A percentile compares a stretch with the other conserved stretches of the same genome.
Evolutionary conservation across 2,329 filamentous ascomycete genomes (phyloP).

Genomic region (Fusarium globosum): DNA sequence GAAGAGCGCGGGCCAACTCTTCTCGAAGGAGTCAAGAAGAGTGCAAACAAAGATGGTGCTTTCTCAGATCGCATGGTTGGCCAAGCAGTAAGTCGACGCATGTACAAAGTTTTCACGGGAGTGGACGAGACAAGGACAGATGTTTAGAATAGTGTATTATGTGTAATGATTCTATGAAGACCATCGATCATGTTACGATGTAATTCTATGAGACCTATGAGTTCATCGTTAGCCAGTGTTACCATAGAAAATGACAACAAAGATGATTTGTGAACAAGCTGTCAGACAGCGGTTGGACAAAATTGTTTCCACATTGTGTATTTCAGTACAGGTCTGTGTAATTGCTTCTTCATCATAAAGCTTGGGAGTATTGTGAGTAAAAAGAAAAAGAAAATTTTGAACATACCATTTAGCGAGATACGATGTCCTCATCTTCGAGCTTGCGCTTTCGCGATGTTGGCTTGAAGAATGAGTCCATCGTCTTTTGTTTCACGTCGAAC

Average conservation of each 20-base stretch:
- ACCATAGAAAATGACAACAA: slow-evolving; percentile 41
- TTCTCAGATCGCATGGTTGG: slow-evolving; percentile 67
- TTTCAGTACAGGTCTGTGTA: slow-evolving; percentile 90
- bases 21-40: slow-evolving; percentile 71
- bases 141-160: slow-evolving; percentile 47
- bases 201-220: slow-evolving; percentile 14
- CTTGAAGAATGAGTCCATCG: slow-evolving; percentile 82
- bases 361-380: slow-evolving; percentile 27
- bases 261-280: slow-evolving; percentile 40
- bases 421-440: slow-evolving; percentile 38
- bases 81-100: slow-evolving; percentile 66
- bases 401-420: slow-evolving; percentile 54
- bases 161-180: slow-evolving; percentile 10
- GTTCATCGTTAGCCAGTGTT: slow-evolving; percentile 39
- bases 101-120: slow-evolving; percentile 70
- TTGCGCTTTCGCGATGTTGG: slow-evolving; percentile 43
- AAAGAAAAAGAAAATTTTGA: slow-evolving; percentile 18
- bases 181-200: slow-evolving; percentile 4
- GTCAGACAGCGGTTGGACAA: slow-evolving; percentile 89
- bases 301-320: slow-evolving; percentile 72
- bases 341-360: slow-evolving; percentile 74
- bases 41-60: slow-evolving; percentile 67
- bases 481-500: slow-evolving; percentile 80
- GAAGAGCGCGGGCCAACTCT: slow-evolving; percentile 67
- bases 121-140: slow-evolving; percentile 66